phyloP scores from a whole-genome alignment of 345 rosid genomes.

The Turritis glabra region DNA sequence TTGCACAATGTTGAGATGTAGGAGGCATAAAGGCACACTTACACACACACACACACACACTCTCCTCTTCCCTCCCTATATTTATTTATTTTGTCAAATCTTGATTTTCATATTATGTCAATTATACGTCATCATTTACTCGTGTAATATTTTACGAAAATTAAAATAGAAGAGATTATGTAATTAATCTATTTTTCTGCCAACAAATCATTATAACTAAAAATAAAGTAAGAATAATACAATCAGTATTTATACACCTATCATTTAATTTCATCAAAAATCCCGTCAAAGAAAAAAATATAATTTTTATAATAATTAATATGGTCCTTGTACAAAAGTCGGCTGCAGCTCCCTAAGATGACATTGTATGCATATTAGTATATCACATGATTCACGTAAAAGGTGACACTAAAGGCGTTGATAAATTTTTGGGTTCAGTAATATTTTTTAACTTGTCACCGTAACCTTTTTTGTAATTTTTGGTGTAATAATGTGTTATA shows the following conservation, averaged over 20 bases:
- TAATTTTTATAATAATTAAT: too few relatives aligned
- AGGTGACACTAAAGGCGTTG: background rate
- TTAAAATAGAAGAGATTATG: background rate
- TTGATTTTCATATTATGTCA: background rate
- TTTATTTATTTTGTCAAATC: background rate
- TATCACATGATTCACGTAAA: conserved; percentile 27
- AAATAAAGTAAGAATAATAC: background rate
- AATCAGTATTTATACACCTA: background rate
- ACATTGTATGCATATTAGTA: background rate
- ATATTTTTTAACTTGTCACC: background rate
- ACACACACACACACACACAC: background rate
- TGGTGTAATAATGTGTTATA: background rate
- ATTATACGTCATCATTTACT: background rate
- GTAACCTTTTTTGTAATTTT: background rate
- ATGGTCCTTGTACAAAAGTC: conserved; percentile 11
- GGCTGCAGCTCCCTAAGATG: conserved; percentile 14
- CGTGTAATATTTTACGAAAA: background rate
- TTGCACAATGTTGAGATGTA: conserved; percentile 34
- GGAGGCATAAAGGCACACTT: conserved; percentile 33
- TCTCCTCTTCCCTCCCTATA: background rate
- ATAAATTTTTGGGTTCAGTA: background rate
- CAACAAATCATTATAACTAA: background rate
- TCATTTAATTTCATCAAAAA: background rate
- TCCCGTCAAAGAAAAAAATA: background rate
- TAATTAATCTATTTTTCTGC: background rate